Percentiles rank a stretch among this genome's conserved stretches.
Evolutionary conservation across 2,329 filamentous ascomycete species (phyloP).

Genomic region (Cladosporium sp.): DNA sequence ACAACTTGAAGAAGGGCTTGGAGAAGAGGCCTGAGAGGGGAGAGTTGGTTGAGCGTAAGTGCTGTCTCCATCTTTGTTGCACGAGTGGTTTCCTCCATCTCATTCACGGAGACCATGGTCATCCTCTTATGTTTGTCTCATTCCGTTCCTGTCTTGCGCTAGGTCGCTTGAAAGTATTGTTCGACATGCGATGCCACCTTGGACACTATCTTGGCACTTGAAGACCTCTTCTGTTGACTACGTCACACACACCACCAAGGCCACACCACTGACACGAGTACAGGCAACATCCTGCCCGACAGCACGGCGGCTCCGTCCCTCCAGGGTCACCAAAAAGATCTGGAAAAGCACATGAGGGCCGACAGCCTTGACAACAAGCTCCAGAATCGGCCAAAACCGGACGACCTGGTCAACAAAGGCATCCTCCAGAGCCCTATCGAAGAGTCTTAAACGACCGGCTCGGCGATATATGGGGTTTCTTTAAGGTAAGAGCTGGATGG

Average conservation of each 20-base stretch:
- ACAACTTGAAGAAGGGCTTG: conserved; percentile 65
- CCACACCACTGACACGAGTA: background rate
- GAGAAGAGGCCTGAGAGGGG: conserved; percentile 67
- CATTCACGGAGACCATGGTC: background rate
- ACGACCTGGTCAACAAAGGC: conserved; percentile 74
- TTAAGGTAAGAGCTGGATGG: conserved; percentile 13
- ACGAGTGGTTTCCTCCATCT: background rate
- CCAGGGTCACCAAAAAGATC: conserved; percentile 77
- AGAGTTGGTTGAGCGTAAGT: conserved; percentile 75
- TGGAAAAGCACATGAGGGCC: conserved; percentile 83
- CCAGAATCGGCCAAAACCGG: conserved; percentile 71
- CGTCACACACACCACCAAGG: background rate
- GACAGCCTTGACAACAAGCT: conserved; percentile 88
- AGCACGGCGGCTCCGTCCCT: conserved; percentile 76
- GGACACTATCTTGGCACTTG: background rate
- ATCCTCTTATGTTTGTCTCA: background rate
- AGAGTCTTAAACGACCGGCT: background rate
- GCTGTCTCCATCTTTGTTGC: background rate
- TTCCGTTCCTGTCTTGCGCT: background rate
- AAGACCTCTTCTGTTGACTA: background rate
- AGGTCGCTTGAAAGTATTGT: background rate
- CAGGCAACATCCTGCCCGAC: conserved; percentile 83
- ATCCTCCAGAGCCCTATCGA: conserved; percentile 58
- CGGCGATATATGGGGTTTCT: conserved; percentile 4
- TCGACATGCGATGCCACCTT: background rate